Base-by-base conservation (phyloP, 2,329 filamentous ascomycete species). In the Trichophyton mentagrophytes region DNA sequence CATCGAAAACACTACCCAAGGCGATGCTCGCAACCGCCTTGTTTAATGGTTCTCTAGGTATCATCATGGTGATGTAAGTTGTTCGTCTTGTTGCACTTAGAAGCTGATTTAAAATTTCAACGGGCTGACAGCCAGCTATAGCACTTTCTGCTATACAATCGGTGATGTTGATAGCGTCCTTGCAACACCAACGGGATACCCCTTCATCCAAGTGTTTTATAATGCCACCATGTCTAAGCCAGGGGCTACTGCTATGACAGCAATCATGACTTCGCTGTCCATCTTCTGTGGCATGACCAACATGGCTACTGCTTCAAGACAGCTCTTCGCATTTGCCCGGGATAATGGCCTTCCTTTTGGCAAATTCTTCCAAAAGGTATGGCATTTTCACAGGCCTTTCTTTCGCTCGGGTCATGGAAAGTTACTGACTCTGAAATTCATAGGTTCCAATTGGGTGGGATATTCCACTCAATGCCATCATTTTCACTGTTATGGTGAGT, bases 341-440 rank as follows among this genome's bases (percentile, higher is more conserved):
- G 80, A 84, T 66, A 70, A 76, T 20, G 82, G 81, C 0, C 77
- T 79, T 0, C 82, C 82, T 0, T 82, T 79, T 66, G 27, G 51
- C 27, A 27, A 15, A 9, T 27, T 33, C 51, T 55, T 71, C 73
- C 42, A 27, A 15, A 62, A 13, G 51, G 58, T 44, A 57, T 20
- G 15, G 9, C 13, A 17, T 22, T 20, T 17, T n/a, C 27, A 30
- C 6, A 38, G 25, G 2, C 17, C 46, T 47, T 7, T 17, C 17
- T 15, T 42, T 42, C 11, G 33, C 11, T 3, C 4, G 20, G 27
- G 27, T 22, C 17, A 25, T 42, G 17, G 38, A 42, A 56, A 33
- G 53, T 57, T 58, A 36, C 9, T 46, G 33, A 46, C 11, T 3
- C 9, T 3, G 9, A 13, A 11, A 36, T n/a, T 3, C 9, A n/a